Evolutionary conservation across 148 eudicot species (phyloP), one percentile per base, ranked within the genome.

Genomic region (Chenopodium album): DNA sequence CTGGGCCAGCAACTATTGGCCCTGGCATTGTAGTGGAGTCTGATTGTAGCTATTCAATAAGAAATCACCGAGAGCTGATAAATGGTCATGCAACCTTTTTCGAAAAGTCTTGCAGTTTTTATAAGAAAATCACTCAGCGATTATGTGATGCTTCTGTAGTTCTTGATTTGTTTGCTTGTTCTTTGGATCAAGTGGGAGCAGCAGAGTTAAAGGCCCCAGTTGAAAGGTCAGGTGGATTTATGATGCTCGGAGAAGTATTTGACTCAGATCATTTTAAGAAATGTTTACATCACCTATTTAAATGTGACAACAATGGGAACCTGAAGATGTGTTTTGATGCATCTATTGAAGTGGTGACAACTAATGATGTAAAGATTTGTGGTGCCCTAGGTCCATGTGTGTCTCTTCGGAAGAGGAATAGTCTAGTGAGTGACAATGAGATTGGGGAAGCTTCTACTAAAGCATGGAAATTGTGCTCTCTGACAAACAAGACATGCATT

Each of bases 101-200:
- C 70, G 85, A 74, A 64, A 92, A 91, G 82, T 92, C 99, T 0
- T 68, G 92, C 60, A 86, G 84, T 56, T 94, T 89, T 80, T 95
- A 92, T 85, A 86, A 88, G 84, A 83, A 83, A 71, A 50, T 95
- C 76, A 88, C 92, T n/a, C 85, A 83, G 65, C 94, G 90, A 76
- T 87, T 95, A 79, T 87, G 87, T 56, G 88, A 90, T 85, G 82
- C 90, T 14, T 95, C 99, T 14, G 87, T 94, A 72, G 86, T 89
- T 85, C 97, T 95, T 72, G 99, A 95, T 94, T 87, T 95, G 69
- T 95, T 95, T 88, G 98, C 99, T 71, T 95, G 98, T 83, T 92
- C 99, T 88, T 89, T 94, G 75, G 99, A 94, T 89, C 99, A 95
- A 94, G 97, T 95, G 69, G 99, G 99, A 83, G 94, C 92, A 73